Percentiles rank a stretch among this genome's conserved stretches.
Evolutionary conservation across 2,329 filamentous ascomycete species (phyloP).

Genomic region (Colletotrichum sp.): DNA sequence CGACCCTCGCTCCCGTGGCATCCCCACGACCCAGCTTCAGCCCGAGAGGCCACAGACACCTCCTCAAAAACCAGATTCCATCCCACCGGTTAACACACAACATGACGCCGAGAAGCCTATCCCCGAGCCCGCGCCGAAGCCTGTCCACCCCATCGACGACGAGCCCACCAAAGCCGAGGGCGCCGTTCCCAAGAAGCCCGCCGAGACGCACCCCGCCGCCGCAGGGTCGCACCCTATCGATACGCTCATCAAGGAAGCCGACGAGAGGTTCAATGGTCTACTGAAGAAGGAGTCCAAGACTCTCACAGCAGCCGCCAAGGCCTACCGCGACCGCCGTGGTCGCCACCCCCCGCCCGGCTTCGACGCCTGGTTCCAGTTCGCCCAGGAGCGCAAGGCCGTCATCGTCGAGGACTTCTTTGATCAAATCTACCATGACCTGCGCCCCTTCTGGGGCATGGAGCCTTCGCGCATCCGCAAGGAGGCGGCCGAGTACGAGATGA

Average conservation of each 20-base stretch:
- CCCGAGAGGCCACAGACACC: constrained; percentile 12
- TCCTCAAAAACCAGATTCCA: constrained; percentile 19
- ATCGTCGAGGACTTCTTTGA: constrained; percentile 56
- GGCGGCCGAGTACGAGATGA: constrained; percentile 62
- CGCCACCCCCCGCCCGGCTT: constrained; percentile 55
- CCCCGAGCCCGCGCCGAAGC: neutral
- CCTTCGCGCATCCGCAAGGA: constrained; percentile 54
- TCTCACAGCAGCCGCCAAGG: constrained; percentile 47
- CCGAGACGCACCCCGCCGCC: constrained; percentile 3
- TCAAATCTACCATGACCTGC: constrained; percentile 56
- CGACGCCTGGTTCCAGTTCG: constrained; percentile 51
- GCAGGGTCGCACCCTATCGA: constrained; percentile 47
- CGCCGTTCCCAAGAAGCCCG: constrained; percentile 11
- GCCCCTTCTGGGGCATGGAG: constrained; percentile 60
- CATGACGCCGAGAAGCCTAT: constrained; percentile 11
- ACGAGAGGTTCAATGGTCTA: constrained; percentile 40
- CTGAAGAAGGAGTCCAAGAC: constrained; percentile 45
- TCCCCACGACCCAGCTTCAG: neutral
- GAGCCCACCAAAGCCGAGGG: neutral
- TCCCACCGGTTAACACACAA: constrained; percentile 12
- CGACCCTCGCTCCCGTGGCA: constrained; percentile 15
- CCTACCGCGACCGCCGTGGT: constrained; percentile 50
- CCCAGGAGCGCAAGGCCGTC: constrained; percentile 43
- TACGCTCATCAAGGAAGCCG: constrained; percentile 43
- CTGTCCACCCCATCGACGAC: neutral